Conservation (phyloP, 805 yeast genomes). For the Barnettozyma siamensis region DNA sequence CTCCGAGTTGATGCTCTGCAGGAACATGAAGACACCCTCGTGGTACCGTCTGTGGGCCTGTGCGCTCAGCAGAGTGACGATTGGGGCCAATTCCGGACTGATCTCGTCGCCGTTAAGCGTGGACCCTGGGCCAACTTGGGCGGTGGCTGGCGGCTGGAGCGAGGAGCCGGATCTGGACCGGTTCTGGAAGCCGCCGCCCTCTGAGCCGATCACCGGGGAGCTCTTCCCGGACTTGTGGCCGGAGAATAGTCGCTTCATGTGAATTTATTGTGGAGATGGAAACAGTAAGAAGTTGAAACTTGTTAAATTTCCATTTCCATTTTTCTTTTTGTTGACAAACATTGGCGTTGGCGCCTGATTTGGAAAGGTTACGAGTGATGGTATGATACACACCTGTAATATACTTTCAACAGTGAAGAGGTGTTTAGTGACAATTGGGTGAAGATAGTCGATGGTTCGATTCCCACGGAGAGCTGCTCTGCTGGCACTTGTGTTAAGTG, state of each 20-base stretch:
- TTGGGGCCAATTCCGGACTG: conserved; percentile 48
- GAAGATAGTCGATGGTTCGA: too few species aligned
- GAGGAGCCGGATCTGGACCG: conserved; percentile 3
- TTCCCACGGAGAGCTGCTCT: too few species aligned
- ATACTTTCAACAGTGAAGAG: too few species aligned
- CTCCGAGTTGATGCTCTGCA: conserved; percentile 71
- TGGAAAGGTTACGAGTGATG: too few species aligned
- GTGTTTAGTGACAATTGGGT: too few species aligned
- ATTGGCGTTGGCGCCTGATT: too few species aligned
- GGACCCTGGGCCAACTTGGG: neutral
- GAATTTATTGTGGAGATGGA: too few species aligned
- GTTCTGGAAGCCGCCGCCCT: conserved; percentile 1
- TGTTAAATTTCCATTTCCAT: too few species aligned
- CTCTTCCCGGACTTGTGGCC: conserved; percentile 5
- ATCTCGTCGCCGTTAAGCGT: conserved; percentile 12
- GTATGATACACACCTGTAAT: too few species aligned
- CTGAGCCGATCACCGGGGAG: conserved; percentile 5
- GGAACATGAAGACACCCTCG: conserved; percentile 70
- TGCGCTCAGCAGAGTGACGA: conserved; percentile 66
- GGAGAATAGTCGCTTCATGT: conserved; percentile 5
- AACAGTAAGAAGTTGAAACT: neutral
- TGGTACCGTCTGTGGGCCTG: conserved; percentile 70
- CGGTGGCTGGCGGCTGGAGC: neutral
- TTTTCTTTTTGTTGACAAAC: too few species aligned
- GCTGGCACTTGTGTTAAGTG: too few species aligned